Evolutionary conservation across 441 rosid species (phyloP), one percentile per base, ranked within the genome.

Genomic region (Mallotus japonicus): DNA sequence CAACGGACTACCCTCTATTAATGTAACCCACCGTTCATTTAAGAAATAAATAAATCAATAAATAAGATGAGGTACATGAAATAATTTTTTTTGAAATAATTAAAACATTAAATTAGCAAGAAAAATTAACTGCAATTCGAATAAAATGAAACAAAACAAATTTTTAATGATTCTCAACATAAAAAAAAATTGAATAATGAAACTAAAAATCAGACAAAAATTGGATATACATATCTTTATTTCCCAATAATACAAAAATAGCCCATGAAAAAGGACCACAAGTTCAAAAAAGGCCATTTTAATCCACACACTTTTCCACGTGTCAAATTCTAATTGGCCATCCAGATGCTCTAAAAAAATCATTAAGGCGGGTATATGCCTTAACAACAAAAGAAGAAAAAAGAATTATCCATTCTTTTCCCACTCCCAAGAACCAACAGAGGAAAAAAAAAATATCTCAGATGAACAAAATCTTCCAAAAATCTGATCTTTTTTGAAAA

Each of bases 321-420:
- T 75, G 83, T 60, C 69, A n/a, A 22, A 16, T 3, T 6, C 2
- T 69, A 17, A 80, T 68, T 77, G 53, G 79, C 1, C 1, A 17
- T 2, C 20, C 11, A 11, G 54, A 75, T 56, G 62, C 67, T 70
- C 34, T 4, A 37, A 16, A 44, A 32, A 64, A 58, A 75, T 63
- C 57, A 34, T 60, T 67, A 34, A 12, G 76, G 73, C 78, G 73
- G 75, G 75, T 42, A 51, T 69, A 65, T 13, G n/a, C 16, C 34
- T 2, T 17, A 50, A 56, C 40, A 70, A 44, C 76, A 50, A 2
- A 44, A 44, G 11, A 47, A 32, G 28, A 53, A 32, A 8, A 56
- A 44, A 10, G 46, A 75, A 80, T 83, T 78, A 83, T 73, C 76
- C 75, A 49, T 14, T n/a, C 44, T 37, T 73, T 57, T 65, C 44